Percentiles rank a stretch among this genome's conserved stretches.
phyloP scores from a whole-genome alignment of 345 rosid genomes.

The Eucalyptus sp. region DNA sequence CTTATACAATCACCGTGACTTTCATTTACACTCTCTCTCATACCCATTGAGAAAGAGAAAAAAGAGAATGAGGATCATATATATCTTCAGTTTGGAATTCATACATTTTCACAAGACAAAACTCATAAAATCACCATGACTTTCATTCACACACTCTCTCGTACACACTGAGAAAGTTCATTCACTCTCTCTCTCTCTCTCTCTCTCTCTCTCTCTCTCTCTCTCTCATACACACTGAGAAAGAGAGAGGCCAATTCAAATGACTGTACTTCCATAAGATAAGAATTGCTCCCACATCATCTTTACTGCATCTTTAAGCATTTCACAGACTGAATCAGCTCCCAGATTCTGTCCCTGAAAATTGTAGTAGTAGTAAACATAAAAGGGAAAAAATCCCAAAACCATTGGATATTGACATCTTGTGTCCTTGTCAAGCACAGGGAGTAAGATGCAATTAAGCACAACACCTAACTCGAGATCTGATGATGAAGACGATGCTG shows the following conservation, averaged over 20 bases:
- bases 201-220: background rate
- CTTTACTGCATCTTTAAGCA: constrained; percentile 24
- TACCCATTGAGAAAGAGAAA: background rate
- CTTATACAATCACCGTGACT: background rate
- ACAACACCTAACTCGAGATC: background rate
- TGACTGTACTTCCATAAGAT: background rate
- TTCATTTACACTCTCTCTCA: background rate
- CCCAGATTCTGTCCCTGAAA: constrained; percentile 17
- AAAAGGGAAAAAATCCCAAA: background rate
- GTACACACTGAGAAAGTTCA: too few species aligned
- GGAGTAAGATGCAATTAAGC: background rate
- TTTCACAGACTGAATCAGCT: background rate
- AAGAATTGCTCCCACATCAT: constrained; percentile 35
- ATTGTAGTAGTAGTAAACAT: background rate
- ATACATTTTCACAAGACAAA: background rate
- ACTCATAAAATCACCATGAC: background rate
- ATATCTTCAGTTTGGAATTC: background rate
- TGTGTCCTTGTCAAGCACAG: background rate
- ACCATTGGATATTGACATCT: background rate
- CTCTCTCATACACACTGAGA: background rate
- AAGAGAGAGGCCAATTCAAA: background rate
- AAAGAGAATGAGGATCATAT: background rate
- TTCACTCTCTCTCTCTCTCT: background rate
- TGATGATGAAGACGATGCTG: background rate
- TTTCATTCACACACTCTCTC: background rate